Base-by-base conservation (phyloP, 1,284 basidiomycete genomes). In the Boletellus dicymbophilus region DNA sequence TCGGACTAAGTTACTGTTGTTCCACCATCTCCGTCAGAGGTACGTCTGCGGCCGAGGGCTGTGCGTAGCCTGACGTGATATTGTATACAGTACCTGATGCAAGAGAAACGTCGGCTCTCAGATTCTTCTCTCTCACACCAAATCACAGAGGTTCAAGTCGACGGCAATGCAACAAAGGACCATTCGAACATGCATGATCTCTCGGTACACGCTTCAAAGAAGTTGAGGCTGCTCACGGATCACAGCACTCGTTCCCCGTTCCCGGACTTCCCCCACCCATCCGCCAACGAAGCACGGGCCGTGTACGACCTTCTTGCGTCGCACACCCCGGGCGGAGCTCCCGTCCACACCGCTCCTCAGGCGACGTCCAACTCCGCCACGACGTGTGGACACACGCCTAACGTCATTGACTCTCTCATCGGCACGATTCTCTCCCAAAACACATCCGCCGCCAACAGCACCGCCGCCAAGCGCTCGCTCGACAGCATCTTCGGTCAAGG, bases 401-500 rank as follows among this genome's bases (percentile, higher is more conserved):
- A 84, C 50, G 84, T 91, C 38, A 75, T 90, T 42, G 89, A 91
- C 57, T 77, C 85, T 0, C 74, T 89, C 54, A 80, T 91, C 20
- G 78, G 82, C 28, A 89, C 86, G 1, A 80, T 90, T 49, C 75
- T 93, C 18, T 85, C 82, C 31, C 88, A 90, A 63, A 90, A 90
- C 60, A 92, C 89, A 0, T 82, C 82, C 30, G 71, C 72, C 33
- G 67, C 68, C 25, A 91, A 92, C 62, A 83, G 80, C 6, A 77
- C 84, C 0, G 69, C 79, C 2, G 87, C 88, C 0, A 89, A 90
- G 60, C 62, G 69, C 20, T 72, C 69, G 12, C 72, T 90, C 48
- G 84, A 88, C 53, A 63, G 66, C 3, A 65, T 64, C 16, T 91
- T 88, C 56, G 85, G 86, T 3, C 71, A 71, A 4, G 65, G 61